Evolutionary conservation across 2,329 filamentous ascomycete genomes (phyloP).

Genomic region (Cryphonectria japonica): DNA sequence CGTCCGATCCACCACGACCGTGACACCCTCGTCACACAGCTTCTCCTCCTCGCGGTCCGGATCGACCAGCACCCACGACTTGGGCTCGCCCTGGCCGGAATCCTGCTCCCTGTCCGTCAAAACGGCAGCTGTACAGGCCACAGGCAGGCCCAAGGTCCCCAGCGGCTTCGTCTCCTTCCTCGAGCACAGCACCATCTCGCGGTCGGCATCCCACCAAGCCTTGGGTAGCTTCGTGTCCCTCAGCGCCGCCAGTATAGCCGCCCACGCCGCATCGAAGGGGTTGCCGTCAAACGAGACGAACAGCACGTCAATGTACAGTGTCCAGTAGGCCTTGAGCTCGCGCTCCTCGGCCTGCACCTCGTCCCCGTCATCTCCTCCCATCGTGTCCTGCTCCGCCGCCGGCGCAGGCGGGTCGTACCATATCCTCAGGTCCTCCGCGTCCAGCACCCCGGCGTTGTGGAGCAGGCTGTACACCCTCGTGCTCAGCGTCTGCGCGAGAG

Average conservation of each 20-base stretch:
- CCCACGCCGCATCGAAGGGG: slow-evolving; percentile 89
- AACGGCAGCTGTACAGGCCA: slow-evolving; percentile 77
- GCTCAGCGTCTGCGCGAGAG: slow-evolving; percentile 82
- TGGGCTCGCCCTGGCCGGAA: slow-evolving; percentile 47
- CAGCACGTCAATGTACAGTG: slow-evolving; percentile 91
- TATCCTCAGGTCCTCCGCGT: slow-evolving; percentile 72
- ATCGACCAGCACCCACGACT: slow-evolving; percentile 80
- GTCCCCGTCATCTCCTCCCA: slow-evolving; percentile 39
- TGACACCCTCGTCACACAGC: slow-evolving; percentile 81
- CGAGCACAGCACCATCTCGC: slow-evolving; percentile 78
- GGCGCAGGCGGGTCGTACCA: slow-evolving; percentile 58
- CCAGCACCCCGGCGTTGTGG: slow-evolving; percentile 70
- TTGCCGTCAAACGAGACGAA: slow-evolving; percentile 94
- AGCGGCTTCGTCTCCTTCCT: slow-evolving; percentile 57
- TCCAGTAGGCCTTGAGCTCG: slow-evolving; percentile 84
- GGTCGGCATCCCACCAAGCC: slow-evolving; percentile 83
- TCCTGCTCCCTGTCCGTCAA: slow-evolving; percentile 68
- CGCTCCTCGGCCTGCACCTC: slow-evolving; percentile 34
- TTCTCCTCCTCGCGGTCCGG: slow-evolving; percentile 89
- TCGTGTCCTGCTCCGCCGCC: slow-evolving; percentile 48
- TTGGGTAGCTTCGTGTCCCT: slow-evolving; percentile 75
- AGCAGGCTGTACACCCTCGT: slow-evolving; percentile 78
- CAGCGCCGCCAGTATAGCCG: slow-evolving; percentile 79
- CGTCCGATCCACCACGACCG: slow-evolving; percentile 72
- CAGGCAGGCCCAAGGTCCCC: slow-evolving; percentile 66